Conservation (phyloP, 192 early-diverging fungal species). For the Entomortierella beljakovae region DNA sequence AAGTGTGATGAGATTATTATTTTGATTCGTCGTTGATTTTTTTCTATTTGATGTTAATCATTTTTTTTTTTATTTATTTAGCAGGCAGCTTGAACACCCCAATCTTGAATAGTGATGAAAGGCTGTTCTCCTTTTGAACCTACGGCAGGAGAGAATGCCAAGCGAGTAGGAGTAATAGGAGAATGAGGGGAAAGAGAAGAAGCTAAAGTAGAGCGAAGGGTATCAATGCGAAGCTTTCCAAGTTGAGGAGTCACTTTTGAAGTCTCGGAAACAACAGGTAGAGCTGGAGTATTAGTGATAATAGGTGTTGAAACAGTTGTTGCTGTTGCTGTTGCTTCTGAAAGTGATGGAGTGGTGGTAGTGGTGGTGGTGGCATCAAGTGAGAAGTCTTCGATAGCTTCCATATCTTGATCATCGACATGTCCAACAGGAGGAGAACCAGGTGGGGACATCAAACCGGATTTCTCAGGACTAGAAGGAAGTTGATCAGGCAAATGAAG, state of each 20-base stretch:
- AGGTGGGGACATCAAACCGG: constrained; percentile 28
- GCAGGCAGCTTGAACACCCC: constrained; percentile 22
- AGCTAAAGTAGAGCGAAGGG: constrained; percentile 9
- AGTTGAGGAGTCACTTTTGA: constrained; percentile 10
- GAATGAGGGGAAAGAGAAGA: constrained; percentile 13
- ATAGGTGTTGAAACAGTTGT: not conserved
- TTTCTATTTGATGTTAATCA: not conserved
- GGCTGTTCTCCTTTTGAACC: constrained; percentile 47
- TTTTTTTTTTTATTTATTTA: not conserved
- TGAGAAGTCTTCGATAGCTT: constrained; percentile 10
- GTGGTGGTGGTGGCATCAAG: not conserved
- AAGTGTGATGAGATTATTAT: too few relatives aligned
- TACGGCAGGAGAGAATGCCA: constrained; percentile 47
- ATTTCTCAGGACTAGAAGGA: not conserved
- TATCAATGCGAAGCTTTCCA: constrained; percentile 34
- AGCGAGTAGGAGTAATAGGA: constrained; percentile 32
- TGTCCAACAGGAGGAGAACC: constrained; percentile 47
- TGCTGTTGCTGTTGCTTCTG: not conserved
- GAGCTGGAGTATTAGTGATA: not conserved
- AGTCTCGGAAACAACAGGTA: not conserved
- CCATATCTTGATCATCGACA: constrained; percentile 28
- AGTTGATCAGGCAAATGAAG: constrained; percentile 35
- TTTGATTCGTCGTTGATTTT: too few relatives aligned
- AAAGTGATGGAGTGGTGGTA: not conserved
- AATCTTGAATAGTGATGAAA: constrained; percentile 52